Conservation (phyloP, 1,139 yeast species). For the Citeromyces hawaiiensis region DNA sequence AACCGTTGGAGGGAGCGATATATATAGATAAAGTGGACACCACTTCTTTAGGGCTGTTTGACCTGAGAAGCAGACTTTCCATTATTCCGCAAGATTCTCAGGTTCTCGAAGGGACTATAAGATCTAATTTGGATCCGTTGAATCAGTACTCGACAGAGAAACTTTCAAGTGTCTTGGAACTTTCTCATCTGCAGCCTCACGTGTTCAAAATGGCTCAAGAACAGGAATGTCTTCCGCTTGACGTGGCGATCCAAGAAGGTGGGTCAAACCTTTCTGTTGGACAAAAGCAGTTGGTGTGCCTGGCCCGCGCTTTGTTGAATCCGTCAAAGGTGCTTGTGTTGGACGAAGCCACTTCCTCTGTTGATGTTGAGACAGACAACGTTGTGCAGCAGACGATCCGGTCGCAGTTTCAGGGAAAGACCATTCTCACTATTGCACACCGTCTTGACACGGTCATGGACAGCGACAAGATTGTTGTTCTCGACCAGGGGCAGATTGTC, state of each 20-base stretch:
- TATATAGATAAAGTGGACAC: constrained; percentile 64
- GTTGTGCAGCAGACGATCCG: constrained; percentile 26
- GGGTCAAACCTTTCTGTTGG: constrained; percentile 28
- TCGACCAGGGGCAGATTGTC: constrained; percentile 22
- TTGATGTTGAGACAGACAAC: constrained; percentile 27
- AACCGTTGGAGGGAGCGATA: constrained; percentile 62
- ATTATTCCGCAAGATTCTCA: constrained; percentile 97
- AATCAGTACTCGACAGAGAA: constrained; percentile 55
- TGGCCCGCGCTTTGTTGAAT: constrained; percentile 23
- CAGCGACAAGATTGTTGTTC: constrained; percentile 23
- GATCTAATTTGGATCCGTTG: constrained; percentile 86
- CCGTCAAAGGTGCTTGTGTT: constrained; percentile 22
- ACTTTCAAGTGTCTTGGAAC: constrained; percentile 75
- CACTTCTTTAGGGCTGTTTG: constrained; percentile 61
- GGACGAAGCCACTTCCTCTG: constrained; percentile 32
- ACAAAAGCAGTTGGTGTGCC: constrained; percentile 26
- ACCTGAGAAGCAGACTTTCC: constrained; percentile 72
- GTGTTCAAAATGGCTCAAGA: constrained; percentile 42
- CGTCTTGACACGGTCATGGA: constrained; percentile 30
- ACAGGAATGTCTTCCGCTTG: constrained; percentile 7
- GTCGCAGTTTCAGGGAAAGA: constrained; percentile 20
- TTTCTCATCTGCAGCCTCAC: constrained; percentile 75
- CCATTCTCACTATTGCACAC: constrained; percentile 29
- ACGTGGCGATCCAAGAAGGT: constrained; percentile 19
- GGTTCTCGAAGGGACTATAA: constrained; percentile 82